These are phyloP conservation scores for Sugiyamaella grinbergsii DNA, from an alignment of 1,139 yeast species.

Conservation along the genomic window DNA sequence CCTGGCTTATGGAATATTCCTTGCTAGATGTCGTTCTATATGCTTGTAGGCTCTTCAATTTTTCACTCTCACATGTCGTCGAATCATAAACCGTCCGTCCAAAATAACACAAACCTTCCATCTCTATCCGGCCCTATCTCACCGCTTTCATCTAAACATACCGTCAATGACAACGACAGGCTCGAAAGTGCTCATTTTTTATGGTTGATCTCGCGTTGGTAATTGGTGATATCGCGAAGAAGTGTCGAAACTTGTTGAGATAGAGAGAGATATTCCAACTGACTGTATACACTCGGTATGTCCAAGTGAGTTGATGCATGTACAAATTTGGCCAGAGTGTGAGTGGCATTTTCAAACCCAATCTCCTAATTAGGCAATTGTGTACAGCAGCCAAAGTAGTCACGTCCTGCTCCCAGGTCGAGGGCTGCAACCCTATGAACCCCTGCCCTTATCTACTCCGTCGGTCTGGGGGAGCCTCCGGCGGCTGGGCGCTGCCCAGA, in stretches of 20 bases:
- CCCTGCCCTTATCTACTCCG: too few relatives aligned
- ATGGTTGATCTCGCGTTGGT: constrained; percentile 21
- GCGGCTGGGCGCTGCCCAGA: too few relatives aligned
- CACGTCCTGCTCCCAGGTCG: too few relatives aligned
- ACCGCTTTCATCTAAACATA: constrained; percentile 17
- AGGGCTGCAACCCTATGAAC: too few relatives aligned
- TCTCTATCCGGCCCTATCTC: background rate
- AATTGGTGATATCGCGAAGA: constrained; percentile 20
- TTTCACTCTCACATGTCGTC: background rate
- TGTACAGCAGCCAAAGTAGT: background rate
- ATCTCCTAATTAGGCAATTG: constrained; percentile 5
- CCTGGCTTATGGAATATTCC: too few relatives aligned
- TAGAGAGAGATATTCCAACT: constrained; percentile 14
- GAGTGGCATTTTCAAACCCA: constrained; percentile 2
- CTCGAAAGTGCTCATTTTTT: constrained; percentile 84
- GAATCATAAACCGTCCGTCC: background rate
- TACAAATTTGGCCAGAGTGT: constrained; percentile 6
- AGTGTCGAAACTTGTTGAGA: constrained; percentile 18
- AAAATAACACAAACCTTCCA: constrained; percentile 3
- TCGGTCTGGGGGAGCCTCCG: too few relatives aligned
- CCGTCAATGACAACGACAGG: constrained; percentile 76
- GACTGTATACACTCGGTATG: constrained; percentile 9
- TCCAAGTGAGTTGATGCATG: constrained; percentile 5
- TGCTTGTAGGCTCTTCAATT: too few relatives aligned
- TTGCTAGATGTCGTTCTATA: too few relatives aligned